Evolutionary conservation across 2,329 filamentous ascomycete genomes (phyloP), one percentile per base, ranked within the genome.

Genomic region (Colletotrichum sublineola): DNA sequence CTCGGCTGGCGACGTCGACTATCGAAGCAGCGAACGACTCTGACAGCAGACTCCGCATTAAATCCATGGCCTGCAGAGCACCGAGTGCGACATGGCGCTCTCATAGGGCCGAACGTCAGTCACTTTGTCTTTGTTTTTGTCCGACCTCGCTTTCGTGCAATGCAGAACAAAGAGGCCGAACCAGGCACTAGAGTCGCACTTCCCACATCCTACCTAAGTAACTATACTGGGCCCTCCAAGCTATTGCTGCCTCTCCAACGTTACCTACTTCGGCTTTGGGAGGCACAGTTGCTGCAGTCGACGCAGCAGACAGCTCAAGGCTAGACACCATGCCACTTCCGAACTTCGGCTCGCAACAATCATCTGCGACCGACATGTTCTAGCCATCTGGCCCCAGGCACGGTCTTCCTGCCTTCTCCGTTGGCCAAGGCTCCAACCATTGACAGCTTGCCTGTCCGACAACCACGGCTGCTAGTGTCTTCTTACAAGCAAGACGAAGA

Each of bases 321-420:
- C 64, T 53, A 68, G 65, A 63, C 46, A 55, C 58, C 65, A 64
- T 68, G 53, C 24, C 24, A 24, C 58, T 36, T 36, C 33, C 24
- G 24, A 24, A 24, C 24, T 36, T 36, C 33, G 33, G 33, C 33
- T 61, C 62, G 44, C 58, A 63, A 24, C 53, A 33, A 65, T 68
- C 64, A 52, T 36, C 40, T 58, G 64, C 57, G 44, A 38, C 42
- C 57, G 42, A 57, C 24, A 63, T 31, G 60, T 58, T 68, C 65
- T 68, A 55, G 69, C 64, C 66, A 40, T 31, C 44, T 5, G n/a
- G 36, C 50, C 57, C 38, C 58, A 57, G 46, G 15, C 57, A 33
- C 31, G 36, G 58, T 46, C 24, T 38, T 60, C 15, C 52, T 58
- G 29, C 38, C 61, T 44, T 60, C 29, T 40, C 24, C 24, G 24